phyloP scores from a whole-genome alignment of 179 eudicot genomes.

The Beta corolliflora region DNA sequence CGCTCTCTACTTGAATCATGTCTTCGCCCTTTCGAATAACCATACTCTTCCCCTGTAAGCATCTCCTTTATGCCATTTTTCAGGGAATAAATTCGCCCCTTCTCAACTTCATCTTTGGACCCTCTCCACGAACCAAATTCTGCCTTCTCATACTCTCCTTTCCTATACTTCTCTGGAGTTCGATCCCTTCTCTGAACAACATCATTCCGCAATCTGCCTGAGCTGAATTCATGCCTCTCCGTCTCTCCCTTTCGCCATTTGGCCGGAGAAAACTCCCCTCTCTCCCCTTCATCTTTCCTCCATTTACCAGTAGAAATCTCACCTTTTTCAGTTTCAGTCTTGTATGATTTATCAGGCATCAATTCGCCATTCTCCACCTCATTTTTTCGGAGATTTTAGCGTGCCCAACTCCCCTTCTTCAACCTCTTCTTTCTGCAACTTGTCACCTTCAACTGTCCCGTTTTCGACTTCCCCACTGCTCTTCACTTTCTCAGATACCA shows the following conservation, averaged over 20 bases:
- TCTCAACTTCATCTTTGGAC: constrained; percentile 54
- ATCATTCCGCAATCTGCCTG: constrained; percentile 38
- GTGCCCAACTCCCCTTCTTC: constrained; percentile 96
- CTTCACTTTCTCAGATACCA: constrained; percentile 29
- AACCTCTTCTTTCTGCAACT: constrained; percentile 62
- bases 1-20: constrained; percentile 50
- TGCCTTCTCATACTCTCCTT: constrained; percentile 25
- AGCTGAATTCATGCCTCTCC: constrained; percentile 49
- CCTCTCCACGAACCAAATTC: constrained; percentile 41
- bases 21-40: constrained; percentile 39
- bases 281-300: constrained; percentile 39
- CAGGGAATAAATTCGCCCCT: constrained; percentile 69
- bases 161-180: constrained; percentile 33
- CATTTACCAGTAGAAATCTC: constrained; percentile 36
- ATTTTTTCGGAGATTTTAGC: constrained; percentile 53
- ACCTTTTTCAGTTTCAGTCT: constrained; percentile 45
- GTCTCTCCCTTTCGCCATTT: constrained; percentile 44
- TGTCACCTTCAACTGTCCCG: constrained; percentile 21
- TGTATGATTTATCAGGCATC: constrained; percentile 40
- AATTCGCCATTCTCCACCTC: constrained; percentile 64
- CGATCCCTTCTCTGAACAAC: constrained; percentile 28
- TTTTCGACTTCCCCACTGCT: constrained; percentile 37
- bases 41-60: constrained; percentile 44
- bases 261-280: constrained; percentile 36
- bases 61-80: constrained; percentile 65